Conservation (phyloP, 2,329 filamentous ascomycete genomes). For the Aspergillus udagawae region DNA sequence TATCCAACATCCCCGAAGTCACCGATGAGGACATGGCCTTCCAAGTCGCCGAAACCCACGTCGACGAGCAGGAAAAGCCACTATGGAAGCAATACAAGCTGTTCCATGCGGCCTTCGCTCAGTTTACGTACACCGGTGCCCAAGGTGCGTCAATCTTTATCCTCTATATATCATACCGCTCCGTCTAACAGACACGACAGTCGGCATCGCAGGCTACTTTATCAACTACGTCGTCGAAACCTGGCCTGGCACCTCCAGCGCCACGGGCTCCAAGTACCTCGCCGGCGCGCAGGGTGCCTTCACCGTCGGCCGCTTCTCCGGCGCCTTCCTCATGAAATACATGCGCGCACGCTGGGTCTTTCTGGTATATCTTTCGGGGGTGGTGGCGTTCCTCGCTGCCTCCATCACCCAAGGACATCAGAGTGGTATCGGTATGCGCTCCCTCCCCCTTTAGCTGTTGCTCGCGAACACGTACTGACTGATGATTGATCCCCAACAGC, state of each 20-base stretch:
- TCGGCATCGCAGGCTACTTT: constrained; percentile 57
- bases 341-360: constrained; percentile 67
- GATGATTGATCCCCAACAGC: constrained; percentile 14
- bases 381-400: constrained; percentile 57
- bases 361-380: constrained; percentile 61
- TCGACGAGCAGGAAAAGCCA: constrained; percentile 55
- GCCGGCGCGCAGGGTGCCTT: constrained; percentile 72
- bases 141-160: constrained; percentile 48
- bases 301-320: constrained; percentile 67
- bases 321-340: constrained; percentile 62
- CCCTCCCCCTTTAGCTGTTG: too few species aligned
- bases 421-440: constrained; percentile 39
- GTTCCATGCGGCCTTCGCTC: constrained; percentile 70
- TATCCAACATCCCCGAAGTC: constrained; percentile 67
- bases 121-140: constrained; percentile 77
- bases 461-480: not conserved
- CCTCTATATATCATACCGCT: not conserved
- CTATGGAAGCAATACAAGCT: constrained; percentile 68
- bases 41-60: constrained; percentile 55
- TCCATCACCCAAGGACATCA: constrained; percentile 47
- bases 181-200: constrained; percentile 21
- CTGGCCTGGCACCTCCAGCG: constrained; percentile 49
- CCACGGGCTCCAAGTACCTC: constrained; percentile 63
- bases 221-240: constrained; percentile 69
- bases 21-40: constrained; percentile 66